A percentile compares a stretch with the other conserved stretches of the same genome.
phyloP scores from a whole-genome alignment of 345 rosid species.

The Eucalyptus victrix region DNA sequence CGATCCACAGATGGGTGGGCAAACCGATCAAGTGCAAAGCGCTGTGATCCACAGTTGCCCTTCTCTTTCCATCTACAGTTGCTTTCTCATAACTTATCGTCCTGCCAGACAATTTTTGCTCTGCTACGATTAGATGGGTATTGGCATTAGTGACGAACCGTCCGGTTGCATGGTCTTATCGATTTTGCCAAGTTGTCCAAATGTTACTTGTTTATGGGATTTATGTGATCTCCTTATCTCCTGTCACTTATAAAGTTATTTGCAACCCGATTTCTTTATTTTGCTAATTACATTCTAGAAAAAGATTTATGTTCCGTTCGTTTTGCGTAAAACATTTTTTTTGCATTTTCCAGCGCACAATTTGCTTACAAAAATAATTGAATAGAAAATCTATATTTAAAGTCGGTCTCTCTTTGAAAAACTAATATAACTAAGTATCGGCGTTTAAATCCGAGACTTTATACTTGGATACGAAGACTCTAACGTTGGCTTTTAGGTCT shows the following conservation, averaged over 20 bases:
- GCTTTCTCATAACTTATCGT: background rate
- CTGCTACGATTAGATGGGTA: background rate
- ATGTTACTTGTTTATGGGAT: background rate
- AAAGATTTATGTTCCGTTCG: no score
- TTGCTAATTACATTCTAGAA: background rate
- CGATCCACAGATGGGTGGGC: no score
- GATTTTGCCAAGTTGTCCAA: background rate
- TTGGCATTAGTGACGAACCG: rapidly evolving
- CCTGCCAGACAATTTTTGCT: background rate
- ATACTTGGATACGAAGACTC: no score
- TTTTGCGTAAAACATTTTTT: no score
- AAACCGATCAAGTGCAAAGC: background rate
- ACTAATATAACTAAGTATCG: no score
- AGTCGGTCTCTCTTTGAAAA: no score
- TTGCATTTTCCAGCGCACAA: rapidly evolving
- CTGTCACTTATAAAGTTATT: background rate
- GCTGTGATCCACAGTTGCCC: background rate
- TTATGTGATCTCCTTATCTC: background rate
- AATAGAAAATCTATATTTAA: no score
- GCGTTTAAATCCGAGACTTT: no score
- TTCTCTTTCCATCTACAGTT: background rate
- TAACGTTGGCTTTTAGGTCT: no score
- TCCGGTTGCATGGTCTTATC: background rate
- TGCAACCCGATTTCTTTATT: background rate
- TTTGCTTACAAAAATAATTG: no score